These are phyloP conservation scores for Saccharomycopsis fermentans DNA, from an alignment of 805 yeast genomes.

Conservation along the genomic window DNA sequence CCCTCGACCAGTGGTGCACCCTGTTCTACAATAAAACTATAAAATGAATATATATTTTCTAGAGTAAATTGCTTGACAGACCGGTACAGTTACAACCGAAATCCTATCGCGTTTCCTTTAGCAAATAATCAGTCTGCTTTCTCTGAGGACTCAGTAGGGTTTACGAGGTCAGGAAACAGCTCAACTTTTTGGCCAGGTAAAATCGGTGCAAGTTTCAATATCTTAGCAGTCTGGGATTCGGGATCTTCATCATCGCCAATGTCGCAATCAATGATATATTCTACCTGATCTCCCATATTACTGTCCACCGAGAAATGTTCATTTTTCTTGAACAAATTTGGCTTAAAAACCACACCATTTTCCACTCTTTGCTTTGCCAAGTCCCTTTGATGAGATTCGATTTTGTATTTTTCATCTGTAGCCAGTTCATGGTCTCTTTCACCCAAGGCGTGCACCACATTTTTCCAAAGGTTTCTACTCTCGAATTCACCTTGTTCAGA, in stretches of 20 bases:
- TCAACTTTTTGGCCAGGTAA: slow-evolving; percentile 62
- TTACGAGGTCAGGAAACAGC: neutral
- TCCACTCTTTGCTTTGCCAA: slow-evolving; percentile 64
- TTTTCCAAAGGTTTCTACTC: slow-evolving; percentile 73
- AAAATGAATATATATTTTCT: too few relatives aligned
- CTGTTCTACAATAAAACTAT: too few relatives aligned
- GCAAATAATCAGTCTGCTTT: neutral
- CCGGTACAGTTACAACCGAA: too few relatives aligned
- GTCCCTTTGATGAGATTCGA: slow-evolving; percentile 79
- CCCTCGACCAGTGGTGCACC: too few relatives aligned
- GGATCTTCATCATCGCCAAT: slow-evolving; percentile 42
- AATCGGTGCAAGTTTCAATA: slow-evolving; percentile 64
- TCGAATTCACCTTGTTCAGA: slow-evolving; percentile 74
- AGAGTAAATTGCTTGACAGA: too few relatives aligned
- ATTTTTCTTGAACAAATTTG: slow-evolving; percentile 57
- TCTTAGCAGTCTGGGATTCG: slow-evolving; percentile 43
- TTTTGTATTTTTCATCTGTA: slow-evolving; percentile 77
- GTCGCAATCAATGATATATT: slow-evolving; percentile 56
- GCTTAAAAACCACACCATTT: slow-evolving; percentile 71
- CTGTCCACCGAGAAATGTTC: slow-evolving; percentile 24
- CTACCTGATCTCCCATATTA: slow-evolving; percentile 36
- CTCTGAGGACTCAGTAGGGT: neutral
- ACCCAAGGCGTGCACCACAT: slow-evolving; percentile 75
- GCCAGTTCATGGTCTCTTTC: slow-evolving; percentile 71
- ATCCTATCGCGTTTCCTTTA: too few relatives aligned